Percentiles rank a stretch among this genome's conserved stretches.
Conservation (phyloP, 441 rosid genomes). For the Raphanus hybrid region DNA sequence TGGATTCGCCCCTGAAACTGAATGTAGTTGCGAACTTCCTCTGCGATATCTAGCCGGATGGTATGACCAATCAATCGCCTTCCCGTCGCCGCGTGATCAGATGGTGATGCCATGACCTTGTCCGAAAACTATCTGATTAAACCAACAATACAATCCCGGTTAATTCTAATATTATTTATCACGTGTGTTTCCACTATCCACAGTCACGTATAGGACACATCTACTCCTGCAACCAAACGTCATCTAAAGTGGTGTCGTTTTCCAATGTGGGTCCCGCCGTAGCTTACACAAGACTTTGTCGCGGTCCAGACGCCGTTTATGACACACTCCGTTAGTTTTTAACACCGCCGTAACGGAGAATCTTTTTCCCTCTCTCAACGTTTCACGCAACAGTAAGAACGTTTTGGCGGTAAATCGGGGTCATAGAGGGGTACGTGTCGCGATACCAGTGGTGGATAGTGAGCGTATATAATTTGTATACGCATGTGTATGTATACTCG, state of each 20-base stretch:
- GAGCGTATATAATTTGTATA: conserved; percentile 32
- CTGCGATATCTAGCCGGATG: conserved; percentile 29
- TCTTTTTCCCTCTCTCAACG: conserved; percentile 45
- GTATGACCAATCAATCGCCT: conserved; percentile 58
- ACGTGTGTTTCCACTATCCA: background rate
- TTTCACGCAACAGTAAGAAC: conserved; percentile 47
- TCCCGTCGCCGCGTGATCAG: conserved; percentile 57
- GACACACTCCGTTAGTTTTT: background rate
- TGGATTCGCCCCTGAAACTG: no score
- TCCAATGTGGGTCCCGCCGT: background rate
- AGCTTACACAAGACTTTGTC: background rate
- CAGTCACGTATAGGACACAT: conserved; percentile 15
- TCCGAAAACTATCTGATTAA: conserved; percentile 8
- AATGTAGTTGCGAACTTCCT: no score
- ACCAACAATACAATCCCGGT: no score
- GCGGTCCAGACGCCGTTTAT: conserved; percentile 4
- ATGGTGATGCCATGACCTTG: conserved; percentile 51
- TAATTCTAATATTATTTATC: background rate
- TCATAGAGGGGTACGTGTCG: conserved; percentile 45
- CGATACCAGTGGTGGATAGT: conserved; percentile 22
- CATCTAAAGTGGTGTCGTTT: conserved; percentile 4
- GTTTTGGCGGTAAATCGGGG: conserved; percentile 66
- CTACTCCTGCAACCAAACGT: conserved; percentile 35
- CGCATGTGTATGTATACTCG: conserved; percentile 41
- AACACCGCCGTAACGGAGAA: conserved; percentile 47